Percentiles rank a stretch among this genome's conserved stretches.
phyloP scores from a whole-genome alignment of 2,329 filamentous ascomycete genomes.

The Colletotrichum gigasporum region DNA sequence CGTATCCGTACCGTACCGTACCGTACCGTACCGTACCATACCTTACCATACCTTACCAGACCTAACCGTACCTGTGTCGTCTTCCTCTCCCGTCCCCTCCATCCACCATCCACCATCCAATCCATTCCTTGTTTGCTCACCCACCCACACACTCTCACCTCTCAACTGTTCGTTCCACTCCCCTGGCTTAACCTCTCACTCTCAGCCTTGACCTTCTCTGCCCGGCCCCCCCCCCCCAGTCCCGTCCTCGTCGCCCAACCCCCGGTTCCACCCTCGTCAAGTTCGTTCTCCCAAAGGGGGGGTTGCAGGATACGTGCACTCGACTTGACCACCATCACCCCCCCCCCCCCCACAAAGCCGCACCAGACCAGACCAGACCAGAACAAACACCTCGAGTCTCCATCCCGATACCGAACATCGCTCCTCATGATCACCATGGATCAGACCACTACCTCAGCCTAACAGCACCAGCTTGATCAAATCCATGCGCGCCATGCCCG shows the following conservation, averaged over 20 bases:
- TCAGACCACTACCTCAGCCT: constrained; percentile 26
- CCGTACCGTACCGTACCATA: not conserved
- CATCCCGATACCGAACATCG: constrained; percentile 4
- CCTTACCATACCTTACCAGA: not conserved
- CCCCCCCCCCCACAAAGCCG: not conserved
- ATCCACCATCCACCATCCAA: constrained; percentile 7
- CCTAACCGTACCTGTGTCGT: too few species aligned
- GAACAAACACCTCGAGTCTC: constrained; percentile 19
- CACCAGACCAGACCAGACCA: constrained; percentile 10
- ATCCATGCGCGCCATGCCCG: constrained; percentile 24
- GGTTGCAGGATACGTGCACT: constrained; percentile 1
- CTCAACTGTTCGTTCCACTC: not conserved
- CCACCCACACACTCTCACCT: not conserved
- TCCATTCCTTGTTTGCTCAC: constrained; percentile 11
- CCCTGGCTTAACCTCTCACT: too few species aligned
- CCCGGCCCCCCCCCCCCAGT: not conserved
- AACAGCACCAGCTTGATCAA: constrained; percentile 3
- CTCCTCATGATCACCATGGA: constrained; percentile 5
- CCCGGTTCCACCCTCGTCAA: not conserved
- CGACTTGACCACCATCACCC: not conserved
- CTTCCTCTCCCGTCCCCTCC: not conserved
- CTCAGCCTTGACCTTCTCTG: not conserved
- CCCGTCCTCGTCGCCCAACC: constrained; percentile 6
- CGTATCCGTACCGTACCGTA: not conserved
- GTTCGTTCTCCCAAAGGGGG: constrained; percentile 7